phyloP scores from a whole-genome alignment of 345 rosid genomes.

The Carallia pectinifolia region DNA sequence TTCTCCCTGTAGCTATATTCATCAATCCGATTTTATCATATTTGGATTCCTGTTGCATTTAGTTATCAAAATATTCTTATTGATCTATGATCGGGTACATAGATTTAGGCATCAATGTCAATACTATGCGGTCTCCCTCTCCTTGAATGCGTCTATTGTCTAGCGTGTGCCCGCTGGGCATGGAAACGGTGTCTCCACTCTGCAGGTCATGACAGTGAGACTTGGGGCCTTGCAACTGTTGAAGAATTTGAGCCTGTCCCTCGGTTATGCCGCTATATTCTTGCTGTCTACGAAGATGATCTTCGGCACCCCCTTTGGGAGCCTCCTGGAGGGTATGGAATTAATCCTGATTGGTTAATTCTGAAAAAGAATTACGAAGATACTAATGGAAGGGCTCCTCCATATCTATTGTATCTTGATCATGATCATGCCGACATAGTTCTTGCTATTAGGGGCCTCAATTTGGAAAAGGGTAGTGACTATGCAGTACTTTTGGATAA shows the following conservation, averaged over 20 bases:
- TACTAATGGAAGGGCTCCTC: conserved; percentile 75
- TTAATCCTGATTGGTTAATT: conserved; percentile 65
- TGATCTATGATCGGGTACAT: conserved; percentile 9
- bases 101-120: conserved; percentile 52
- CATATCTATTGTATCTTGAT: conserved; percentile 77
- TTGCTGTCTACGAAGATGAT: conserved; percentile 93
- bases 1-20: too few species aligned
- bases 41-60: too few species aligned
- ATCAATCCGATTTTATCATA: too few species aligned
- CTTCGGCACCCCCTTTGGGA: conserved; percentile 80
- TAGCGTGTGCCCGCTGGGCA: conserved; percentile 97
- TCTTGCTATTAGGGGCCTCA: conserved; percentile 78
- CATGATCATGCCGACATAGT: conserved; percentile 70
- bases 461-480: conserved; percentile 89
- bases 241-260: conserved; percentile 89
- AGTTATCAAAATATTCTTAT: conserved; percentile 2
- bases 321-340: conserved; percentile 85
- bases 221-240: conserved; percentile 81
- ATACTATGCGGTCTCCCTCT: conserved; percentile 80
- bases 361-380: conserved; percentile 65
- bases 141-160: conserved; percentile 89
- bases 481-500: conserved; percentile 80
- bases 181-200: conserved; percentile 92
- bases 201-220: conserved; percentile 88
- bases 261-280: conserved; percentile 79